Evolutionary conservation across 768 basidiomycete genomes (phyloP).

Genomic region (Agaricus blazei): DNA sequence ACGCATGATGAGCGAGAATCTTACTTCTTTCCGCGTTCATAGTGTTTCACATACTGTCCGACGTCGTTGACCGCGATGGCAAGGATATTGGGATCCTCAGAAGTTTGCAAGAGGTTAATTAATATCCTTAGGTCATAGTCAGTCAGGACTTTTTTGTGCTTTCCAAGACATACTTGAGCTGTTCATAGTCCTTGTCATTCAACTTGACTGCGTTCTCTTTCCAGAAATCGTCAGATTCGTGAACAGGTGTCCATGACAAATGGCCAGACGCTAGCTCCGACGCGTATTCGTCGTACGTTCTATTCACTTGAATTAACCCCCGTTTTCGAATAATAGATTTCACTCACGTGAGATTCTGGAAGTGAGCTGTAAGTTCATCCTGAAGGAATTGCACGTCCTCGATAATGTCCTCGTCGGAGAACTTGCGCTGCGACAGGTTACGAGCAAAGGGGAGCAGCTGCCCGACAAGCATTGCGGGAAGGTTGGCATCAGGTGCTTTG

Average conservation of each 20-base stretch:
- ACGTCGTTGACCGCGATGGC: conserved; percentile 93
- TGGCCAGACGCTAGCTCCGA: conserved; percentile 89
- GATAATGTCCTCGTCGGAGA: conserved; percentile 91
- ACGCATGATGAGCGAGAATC: conserved; percentile 17
- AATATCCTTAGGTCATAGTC: too few species aligned
- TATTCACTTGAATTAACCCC: conserved; percentile 22
- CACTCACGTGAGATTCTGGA: conserved; percentile 82
- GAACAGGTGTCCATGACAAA: conserved; percentile 92
- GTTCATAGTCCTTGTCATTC: conserved; percentile 79
- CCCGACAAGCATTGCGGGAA: conserved; percentile 89
- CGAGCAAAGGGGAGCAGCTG: conserved; percentile 83
- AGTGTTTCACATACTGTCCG: conserved; percentile 91
- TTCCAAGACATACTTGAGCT: conserved; percentile 61
- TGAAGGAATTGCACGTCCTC: conserved; percentile 88
- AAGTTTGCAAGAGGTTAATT: conserved; percentile 63
- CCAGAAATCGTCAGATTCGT: conserved; percentile 98
- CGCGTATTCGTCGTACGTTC: conserved; percentile 94
- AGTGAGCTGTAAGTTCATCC: conserved; percentile 79
- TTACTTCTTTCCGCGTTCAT: conserved; percentile 89
- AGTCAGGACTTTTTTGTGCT: neutral
- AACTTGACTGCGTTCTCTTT: conserved; percentile 87
- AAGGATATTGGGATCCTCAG: conserved; percentile 70
- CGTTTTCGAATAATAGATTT: neutral
- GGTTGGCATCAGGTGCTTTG: conserved; percentile 82
- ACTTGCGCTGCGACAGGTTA: conserved; percentile 80